Evolutionary conservation across 371 early-diverging fungal species (phyloP), one percentile per base, ranked within the genome.

Genomic region (Mortierella polycephala): DNA sequence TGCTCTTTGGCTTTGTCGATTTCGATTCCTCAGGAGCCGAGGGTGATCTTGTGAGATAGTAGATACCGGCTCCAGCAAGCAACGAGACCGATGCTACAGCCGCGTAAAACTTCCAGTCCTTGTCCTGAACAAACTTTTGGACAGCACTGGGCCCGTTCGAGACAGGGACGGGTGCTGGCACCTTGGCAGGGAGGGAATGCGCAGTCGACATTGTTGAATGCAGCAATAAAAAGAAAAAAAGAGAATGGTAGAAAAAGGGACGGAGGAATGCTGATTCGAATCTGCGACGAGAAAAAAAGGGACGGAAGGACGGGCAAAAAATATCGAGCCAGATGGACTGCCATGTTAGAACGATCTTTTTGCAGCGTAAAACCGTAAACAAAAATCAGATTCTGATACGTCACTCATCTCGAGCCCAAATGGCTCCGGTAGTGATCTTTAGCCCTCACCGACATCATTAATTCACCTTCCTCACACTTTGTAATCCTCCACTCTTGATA

Each of bases 101-200:
- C 20, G 89, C 88, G 66, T 89, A 91, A 68, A 92, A 91, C 82
- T 91, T 92, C 93, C 93, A 93, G 82, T 90, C 90, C 70, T 91
- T 90, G 74, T 90, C 91, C 70, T 87, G 87, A 66, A 92, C 82
- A 68, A 89, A 87, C 82, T 86, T 85, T 60, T 88, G 89, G 52
- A 89, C 68, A 12, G 81, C 71, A 52, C 54, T 73, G 12, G 57
- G 69, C 11, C 70, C 70, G 66, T 55, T 59, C 7, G 80, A 66
- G 30, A 65, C 73, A 49, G 80, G 70, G 47, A 64, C 80, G 20
- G 73, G 80, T 16, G 73, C 72, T n/a, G 77, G 68, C 20, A 57
- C 74, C 52, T 61, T 64, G 53, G 80, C 70, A 42, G 80, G 79
- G 44, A 72, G 69, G 44, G 65, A 18, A n/a, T 60, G 51, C 69